These are phyloP conservation scores for Petunia axillaris DNA, from an alignment of 257 asterid genomes.

Conservation along the genomic window DNA sequence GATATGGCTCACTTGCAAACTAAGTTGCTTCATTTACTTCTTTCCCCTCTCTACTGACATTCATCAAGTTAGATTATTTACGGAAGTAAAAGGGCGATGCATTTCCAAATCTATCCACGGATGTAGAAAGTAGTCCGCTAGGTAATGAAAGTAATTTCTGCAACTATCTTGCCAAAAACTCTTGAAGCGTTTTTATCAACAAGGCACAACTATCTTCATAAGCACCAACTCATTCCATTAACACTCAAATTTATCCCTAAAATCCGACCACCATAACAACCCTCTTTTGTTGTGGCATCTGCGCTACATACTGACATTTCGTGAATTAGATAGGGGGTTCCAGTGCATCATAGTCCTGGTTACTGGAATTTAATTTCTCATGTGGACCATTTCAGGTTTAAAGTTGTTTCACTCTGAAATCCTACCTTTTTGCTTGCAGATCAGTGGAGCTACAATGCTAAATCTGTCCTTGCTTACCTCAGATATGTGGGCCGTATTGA, in stretches of 20 bases:
- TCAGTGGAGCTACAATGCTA: slow-evolving; percentile 89
- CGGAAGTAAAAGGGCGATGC: too few species aligned
- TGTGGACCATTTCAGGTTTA: neutral
- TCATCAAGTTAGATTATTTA: too few species aligned
- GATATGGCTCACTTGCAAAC: neutral
- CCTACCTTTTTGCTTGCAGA: slow-evolving; percentile 48
- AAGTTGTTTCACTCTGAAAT: neutral
- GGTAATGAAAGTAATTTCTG: too few species aligned
- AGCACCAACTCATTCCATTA: too few species aligned
- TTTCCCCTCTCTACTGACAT: too few species aligned
- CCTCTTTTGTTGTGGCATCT: neutral
- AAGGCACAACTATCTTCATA: too few species aligned
- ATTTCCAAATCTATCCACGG: too few species aligned
- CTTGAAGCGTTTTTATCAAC: too few species aligned
- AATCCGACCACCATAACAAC: neutral
- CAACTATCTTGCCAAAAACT: too few species aligned
- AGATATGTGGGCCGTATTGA: slow-evolving; percentile 96
- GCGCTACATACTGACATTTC: neutral
- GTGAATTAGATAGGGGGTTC: neutral
- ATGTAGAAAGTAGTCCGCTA: too few species aligned
- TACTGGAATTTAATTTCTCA: neutral
- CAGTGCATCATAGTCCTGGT: neutral
- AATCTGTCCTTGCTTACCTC: slow-evolving; percentile 89
- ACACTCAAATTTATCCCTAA: too few species aligned
- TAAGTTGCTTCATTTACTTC: neutral